A percentile compares a stretch with the other conserved stretches of the same genome.
Conservation (phyloP, 129 eudicot species). For the Lactuca saligna region DNA sequence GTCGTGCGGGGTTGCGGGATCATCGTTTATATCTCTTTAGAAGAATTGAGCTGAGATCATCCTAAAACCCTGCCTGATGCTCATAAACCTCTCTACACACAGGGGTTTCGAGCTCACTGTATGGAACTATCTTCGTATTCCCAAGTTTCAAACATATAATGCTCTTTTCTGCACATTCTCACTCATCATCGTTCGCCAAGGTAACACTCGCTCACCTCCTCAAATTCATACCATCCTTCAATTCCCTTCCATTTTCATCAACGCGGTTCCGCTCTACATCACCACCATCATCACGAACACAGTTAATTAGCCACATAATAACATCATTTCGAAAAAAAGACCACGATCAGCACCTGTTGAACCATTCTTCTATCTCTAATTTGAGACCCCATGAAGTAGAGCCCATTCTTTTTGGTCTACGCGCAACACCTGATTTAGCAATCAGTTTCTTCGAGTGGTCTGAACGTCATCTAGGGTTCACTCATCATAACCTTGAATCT, state of each 20-base stretch:
- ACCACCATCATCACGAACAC: slow-evolving; percentile 30
- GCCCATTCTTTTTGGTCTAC: slow-evolving; percentile 44
- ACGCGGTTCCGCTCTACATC: slow-evolving; percentile 28
- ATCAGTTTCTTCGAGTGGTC: slow-evolving; percentile 63
- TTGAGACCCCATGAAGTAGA: slow-evolving; percentile 40
- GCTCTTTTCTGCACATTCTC: slow-evolving; percentile 19
- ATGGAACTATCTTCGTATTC: slow-evolving; percentile 28
- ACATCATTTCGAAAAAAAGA: slow-evolving; percentile 41
- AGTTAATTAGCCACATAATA: slow-evolving; percentile 32
- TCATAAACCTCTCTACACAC: slow-evolving; percentile 13
- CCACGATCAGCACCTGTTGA: slow-evolving; percentile 33
- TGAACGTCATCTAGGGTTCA: slow-evolving; percentile 46
- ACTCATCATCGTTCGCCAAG: slow-evolving; percentile 28
- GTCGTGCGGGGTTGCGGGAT: no score
- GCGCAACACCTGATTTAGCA: slow-evolving; percentile 58
- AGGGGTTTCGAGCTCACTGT: slow-evolving; percentile 1
- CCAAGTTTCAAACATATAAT: slow-evolving; percentile 24
- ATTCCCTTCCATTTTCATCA: slow-evolving; percentile 6
- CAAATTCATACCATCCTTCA: slow-evolving; percentile 27
- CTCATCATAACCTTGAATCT: slow-evolving; percentile 40
- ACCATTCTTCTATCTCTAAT: slow-evolving; percentile 30
- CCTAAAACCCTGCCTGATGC: slow-evolving; percentile 21
- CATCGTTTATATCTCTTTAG: no score
- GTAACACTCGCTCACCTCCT: slow-evolving; percentile 30
- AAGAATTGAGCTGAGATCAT: no score